Evolutionary conservation across 192 early-diverging fungal genomes (phyloP).

Genomic region (Backusella psychrophila): DNA sequence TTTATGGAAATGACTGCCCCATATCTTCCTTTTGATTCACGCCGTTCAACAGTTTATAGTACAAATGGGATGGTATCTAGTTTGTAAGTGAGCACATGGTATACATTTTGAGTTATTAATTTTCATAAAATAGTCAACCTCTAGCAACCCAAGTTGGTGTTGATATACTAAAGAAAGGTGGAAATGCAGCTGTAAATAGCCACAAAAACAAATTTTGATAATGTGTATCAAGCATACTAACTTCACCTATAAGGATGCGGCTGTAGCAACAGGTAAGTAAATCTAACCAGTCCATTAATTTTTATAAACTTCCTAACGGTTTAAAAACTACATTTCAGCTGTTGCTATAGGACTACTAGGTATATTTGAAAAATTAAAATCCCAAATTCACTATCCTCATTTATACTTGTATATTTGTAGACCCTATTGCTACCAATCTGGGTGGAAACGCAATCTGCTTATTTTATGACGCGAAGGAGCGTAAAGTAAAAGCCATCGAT

Average conservation of each 20-base stretch:
- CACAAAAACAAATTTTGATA: neutral
- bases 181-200: no score
- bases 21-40: constrained; percentile 28
- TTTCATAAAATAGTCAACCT: neutral
- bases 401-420: neutral
- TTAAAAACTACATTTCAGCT: no score
- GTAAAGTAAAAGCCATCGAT: no score
- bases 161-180: constrained; percentile 42
- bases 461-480: no score
- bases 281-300: neutral
- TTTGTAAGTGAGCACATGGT: constrained; percentile 17
- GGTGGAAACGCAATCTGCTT: no score
- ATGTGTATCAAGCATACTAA: no score
- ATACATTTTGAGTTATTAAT: neutral
- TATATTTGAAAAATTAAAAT: constrained; percentile 22
- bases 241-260: no score
- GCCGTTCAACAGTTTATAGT: constrained; percentile 51
- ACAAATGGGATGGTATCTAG: constrained; percentile 62
- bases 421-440: no score
- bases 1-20: neutral
- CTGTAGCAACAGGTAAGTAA: constrained; percentile 12
- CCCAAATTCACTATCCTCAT: no score
- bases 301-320: neutral
- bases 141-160: constrained; percentile 15
- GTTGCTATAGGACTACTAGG: no score